Conservation (phyloP, 495 filamentous ascomycete species). For the Trichoderma erinaceum region DNA sequence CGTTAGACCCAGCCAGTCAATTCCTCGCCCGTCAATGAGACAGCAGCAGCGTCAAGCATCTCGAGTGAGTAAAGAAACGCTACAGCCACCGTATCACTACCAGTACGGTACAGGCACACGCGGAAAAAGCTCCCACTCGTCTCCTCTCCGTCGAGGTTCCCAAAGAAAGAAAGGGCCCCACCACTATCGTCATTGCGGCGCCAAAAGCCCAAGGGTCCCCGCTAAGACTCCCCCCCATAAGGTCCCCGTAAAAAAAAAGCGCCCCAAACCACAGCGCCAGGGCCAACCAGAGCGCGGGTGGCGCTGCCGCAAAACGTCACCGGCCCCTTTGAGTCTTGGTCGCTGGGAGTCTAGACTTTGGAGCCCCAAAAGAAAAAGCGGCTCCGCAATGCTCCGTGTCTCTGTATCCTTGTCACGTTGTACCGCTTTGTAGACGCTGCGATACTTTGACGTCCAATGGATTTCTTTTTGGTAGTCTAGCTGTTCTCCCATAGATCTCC, state of each 20-base stretch:
- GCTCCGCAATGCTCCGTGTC: slow-evolving; percentile 12
- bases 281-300: slow-evolving; percentile 14
- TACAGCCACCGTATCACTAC: no score
- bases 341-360: slow-evolving; percentile 3
- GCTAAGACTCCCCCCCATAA: background rate
- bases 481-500: background rate
- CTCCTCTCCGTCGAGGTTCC: background rate
- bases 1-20: no score
- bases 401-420: background rate
- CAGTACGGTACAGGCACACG: no score
- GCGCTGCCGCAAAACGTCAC: slow-evolving; percentile 15
- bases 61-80: no score
- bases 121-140: background rate
- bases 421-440: background rate
- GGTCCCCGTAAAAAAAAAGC: background rate
- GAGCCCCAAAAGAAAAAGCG: slow-evolving; percentile 4
- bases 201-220: slow-evolving; percentile 7
- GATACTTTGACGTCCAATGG: background rate
- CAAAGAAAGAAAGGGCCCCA: background rate
- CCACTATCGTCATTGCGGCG: slow-evolving; percentile 1
- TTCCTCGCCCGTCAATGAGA: no score
- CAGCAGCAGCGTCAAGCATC: no score
- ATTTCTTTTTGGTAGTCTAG: no score
- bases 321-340: slow-evolving; percentile 11
- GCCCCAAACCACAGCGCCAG: background rate